Conservation (phyloP, 345 rosid genomes). For the Zanthoxylum bungeanum region DNA sequence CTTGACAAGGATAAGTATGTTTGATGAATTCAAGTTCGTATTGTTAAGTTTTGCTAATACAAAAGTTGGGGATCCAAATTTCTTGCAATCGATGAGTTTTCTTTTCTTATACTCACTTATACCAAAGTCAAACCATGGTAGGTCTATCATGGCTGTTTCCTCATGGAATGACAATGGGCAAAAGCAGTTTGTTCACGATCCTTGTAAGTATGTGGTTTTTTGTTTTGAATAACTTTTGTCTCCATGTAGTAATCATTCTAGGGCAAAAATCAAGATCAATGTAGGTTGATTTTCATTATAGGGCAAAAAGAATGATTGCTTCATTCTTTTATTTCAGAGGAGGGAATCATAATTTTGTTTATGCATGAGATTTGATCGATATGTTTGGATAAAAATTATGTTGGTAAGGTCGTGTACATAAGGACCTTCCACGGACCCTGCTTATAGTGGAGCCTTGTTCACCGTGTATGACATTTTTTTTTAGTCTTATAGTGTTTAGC, state of each 20-base stretch:
- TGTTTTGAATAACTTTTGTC: conserved; percentile 2
- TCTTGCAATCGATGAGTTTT: neutral
- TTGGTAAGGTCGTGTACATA: too few relatives aligned
- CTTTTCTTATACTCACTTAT: neutral
- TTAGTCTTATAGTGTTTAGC: neutral
- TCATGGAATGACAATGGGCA: conserved; percentile 99
- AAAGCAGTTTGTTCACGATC: conserved; percentile 94
- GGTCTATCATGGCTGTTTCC: conserved; percentile 98
- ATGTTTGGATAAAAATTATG: neutral
- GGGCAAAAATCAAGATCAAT: neutral
- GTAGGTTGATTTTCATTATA: neutral
- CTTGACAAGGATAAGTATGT: conserved; percentile 91
- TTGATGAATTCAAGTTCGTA: conserved; percentile 12
- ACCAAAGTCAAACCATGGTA: conserved; percentile 29
- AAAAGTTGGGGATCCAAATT: neutral
- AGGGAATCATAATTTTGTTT: neutral
- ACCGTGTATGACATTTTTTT: too few relatives aligned
- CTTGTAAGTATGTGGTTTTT: conserved; percentile 68
- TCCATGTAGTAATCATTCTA: neutral
- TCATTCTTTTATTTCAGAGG: neutral
- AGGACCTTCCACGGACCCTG: too few relatives aligned
- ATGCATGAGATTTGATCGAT: neutral
- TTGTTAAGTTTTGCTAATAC: neutral
- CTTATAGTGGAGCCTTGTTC: too few relatives aligned
- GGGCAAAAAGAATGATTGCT: neutral